Conservation (phyloP, 192 early-diverging fungal species). For the Gigaspora rosea region DNA sequence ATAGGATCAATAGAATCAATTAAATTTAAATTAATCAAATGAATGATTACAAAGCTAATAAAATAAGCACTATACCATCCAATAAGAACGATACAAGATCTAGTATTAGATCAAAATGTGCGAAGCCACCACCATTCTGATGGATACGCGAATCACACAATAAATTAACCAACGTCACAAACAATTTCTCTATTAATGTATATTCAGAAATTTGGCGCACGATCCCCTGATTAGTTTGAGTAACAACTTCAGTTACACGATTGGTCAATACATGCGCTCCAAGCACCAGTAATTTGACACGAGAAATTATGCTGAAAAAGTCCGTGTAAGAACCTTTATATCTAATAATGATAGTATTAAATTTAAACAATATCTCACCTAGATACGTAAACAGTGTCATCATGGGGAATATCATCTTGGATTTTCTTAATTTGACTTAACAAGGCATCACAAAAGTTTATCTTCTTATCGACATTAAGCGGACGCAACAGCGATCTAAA, state of each 20-base stretch:
- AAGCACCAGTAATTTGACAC: conserved; percentile 20
- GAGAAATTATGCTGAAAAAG: conserved; percentile 4
- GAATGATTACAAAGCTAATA: background rate
- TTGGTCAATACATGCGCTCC: background rate
- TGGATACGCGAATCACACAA: conserved; percentile 11
- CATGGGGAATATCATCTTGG: background rate
- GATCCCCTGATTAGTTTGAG: background rate
- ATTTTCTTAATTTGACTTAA: conserved; percentile 5
- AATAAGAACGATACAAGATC: conserved; percentile 26
- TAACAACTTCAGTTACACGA: background rate
- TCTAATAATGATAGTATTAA: background rate
- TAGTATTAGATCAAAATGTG: conserved; percentile 24
- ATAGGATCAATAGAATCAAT: background rate
- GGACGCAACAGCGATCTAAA: conserved; percentile 18
- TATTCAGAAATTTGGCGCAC: background rate
- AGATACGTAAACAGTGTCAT: background rate
- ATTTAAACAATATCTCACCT: background rate
- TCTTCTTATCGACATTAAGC: conserved; percentile 12
- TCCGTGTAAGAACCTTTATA: no score
- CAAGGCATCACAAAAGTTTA: conserved; percentile 21
- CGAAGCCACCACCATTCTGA: background rate
- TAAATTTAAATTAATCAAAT: background rate
- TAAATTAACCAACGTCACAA: conserved; percentile 5
- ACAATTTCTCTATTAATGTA: conserved; percentile 10
- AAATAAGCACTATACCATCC: conserved; percentile 25